Conservation (phyloP, 495 filamentous ascomycete genomes). For the Talaromyces liani region DNA sequence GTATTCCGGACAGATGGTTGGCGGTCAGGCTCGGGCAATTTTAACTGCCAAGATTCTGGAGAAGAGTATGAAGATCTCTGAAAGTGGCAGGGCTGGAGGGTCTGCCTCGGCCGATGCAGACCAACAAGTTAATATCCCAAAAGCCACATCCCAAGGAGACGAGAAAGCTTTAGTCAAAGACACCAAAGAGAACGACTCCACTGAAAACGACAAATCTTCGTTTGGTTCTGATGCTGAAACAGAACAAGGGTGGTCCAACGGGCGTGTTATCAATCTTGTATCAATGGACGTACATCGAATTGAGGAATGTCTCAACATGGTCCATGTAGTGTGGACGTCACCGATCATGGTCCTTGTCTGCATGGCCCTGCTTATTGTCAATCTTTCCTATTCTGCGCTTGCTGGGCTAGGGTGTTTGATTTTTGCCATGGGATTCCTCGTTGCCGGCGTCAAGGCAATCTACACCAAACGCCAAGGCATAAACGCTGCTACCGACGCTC, state of each 20-base stretch:
- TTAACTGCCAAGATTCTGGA: background rate
- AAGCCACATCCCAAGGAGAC: background rate
- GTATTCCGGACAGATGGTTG: background rate
- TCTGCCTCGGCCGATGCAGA: background rate
- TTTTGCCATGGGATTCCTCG: background rate
- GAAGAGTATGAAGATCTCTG: background rate
- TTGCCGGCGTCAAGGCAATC: background rate
- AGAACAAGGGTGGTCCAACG: background rate
- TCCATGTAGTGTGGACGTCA: background rate
- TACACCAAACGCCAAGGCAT: background rate
- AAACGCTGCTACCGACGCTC: background rate
- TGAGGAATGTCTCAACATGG: background rate
- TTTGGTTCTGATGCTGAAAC: background rate
- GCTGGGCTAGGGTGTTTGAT: background rate
- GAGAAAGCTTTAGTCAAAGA: background rate
- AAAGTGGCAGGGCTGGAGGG: background rate
- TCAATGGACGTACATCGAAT: background rate
- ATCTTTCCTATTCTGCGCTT: background rate
- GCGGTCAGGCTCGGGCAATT: background rate
- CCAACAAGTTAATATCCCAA: background rate
- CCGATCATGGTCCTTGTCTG: background rate
- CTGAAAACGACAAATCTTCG: background rate
- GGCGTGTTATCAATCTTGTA: background rate
- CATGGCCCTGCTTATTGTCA: slow-evolving; percentile 1
- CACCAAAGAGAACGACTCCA: slow-evolving; percentile 13